Percentiles rank a stretch among this genome's conserved stretches.
Conservation (phyloP, 176 grass and related monocot species). For the Hordeum marinum region DNA sequence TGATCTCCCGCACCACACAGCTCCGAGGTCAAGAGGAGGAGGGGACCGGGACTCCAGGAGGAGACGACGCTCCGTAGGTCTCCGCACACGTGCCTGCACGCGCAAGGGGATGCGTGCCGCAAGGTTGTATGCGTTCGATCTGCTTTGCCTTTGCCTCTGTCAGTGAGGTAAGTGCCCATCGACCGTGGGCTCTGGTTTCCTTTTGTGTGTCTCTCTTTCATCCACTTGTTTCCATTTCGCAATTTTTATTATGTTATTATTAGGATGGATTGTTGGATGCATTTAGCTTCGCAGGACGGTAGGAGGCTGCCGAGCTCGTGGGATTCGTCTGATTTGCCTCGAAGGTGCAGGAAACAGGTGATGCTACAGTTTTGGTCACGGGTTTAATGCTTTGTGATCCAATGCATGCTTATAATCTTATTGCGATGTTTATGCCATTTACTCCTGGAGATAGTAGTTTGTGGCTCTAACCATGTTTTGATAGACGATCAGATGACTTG, state of each 20-base stretch:
- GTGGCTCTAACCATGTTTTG: too few species aligned
- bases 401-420: conserved; percentile 1
- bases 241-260: not conserved
- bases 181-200: not conserved
- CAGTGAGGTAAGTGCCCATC: not conserved
- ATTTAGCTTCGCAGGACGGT: not conserved
- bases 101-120: not conserved
- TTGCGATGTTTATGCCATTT: not conserved
- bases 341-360: not conserved
- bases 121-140: not conserved
- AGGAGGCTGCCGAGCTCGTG: not conserved
- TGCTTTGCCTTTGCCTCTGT: not conserved
- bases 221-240: not conserved
- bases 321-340: not conserved
- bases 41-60: not conserved
- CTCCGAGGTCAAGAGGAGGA: not conserved
- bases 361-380: not conserved
- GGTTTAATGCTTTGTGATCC: not conserved
- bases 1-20: not conserved
- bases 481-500: too few species aligned
- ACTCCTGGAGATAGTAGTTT: too few species aligned
- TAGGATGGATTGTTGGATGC: not conserved
- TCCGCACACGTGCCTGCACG: not conserved
- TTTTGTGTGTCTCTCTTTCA: not conserved
- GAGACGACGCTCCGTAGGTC: not conserved